phyloP scores from a whole-genome alignment of 441 rosid species.

The Gossypium lobatum region DNA sequence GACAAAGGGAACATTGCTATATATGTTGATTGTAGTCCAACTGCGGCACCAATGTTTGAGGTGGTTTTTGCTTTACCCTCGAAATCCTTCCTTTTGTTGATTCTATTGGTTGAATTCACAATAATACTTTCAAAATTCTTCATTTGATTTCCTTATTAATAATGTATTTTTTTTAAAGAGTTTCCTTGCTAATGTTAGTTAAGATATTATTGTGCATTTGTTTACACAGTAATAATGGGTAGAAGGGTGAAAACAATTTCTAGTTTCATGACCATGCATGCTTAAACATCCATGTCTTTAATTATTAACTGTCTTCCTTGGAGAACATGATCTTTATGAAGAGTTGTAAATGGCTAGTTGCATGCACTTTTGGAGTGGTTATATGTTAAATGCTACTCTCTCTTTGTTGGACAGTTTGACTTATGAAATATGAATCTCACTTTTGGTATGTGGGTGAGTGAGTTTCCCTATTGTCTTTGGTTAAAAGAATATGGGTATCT shows the following conservation, averaged over 20 bases:
- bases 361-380: background rate
- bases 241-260: background rate
- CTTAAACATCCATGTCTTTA: background rate
- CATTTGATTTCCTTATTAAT: background rate
- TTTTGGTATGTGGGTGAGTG: background rate
- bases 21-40: conserved; percentile 78
- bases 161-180: background rate
- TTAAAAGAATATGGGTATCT: background rate
- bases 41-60: conserved; percentile 77
- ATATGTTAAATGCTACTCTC: background rate
- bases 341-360: background rate
- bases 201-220: background rate
- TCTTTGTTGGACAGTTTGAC: background rate
- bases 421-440: background rate
- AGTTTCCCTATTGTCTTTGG: background rate
- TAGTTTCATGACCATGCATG: background rate
- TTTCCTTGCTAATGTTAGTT: background rate
- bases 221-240: background rate
- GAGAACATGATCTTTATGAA: background rate
- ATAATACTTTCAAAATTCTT: background rate
- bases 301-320: background rate
- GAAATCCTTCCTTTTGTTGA: background rate
- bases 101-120: background rate
- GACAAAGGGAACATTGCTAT: conserved; percentile 71
- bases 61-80: conserved; percentile 7